Conservation (phyloP, 2,329 filamentous ascomycete species). For the Teratosphaeria destructans region DNA sequence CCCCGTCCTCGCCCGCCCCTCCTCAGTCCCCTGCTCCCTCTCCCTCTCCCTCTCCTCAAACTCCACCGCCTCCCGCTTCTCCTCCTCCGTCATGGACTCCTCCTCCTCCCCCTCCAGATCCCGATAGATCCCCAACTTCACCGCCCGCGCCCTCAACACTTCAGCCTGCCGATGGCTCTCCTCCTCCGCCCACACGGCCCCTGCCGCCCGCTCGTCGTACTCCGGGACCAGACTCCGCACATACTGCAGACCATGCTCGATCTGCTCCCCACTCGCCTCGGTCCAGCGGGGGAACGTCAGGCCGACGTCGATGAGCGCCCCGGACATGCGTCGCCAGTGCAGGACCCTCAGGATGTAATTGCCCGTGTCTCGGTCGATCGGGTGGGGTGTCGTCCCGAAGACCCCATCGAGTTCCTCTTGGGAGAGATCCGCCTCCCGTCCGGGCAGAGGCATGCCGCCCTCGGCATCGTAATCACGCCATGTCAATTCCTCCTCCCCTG, state of each 20-base stretch:
- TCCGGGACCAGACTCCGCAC: slow-evolving; percentile 20
- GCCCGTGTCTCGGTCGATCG: slow-evolving; percentile 21
- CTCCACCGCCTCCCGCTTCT: background rate
- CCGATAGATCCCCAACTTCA: slow-evolving; percentile 27
- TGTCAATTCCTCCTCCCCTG: slow-evolving; percentile 15
- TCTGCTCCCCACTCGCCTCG: slow-evolving; percentile 17
- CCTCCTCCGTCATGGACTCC: slow-evolving; percentile 2
- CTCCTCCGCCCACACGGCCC: slow-evolving; percentile 24
- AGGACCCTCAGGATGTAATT: slow-evolving; percentile 28
- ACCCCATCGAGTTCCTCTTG: slow-evolving; percentile 20
- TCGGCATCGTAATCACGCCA: slow-evolving; percentile 29
- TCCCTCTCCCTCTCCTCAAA: slow-evolving; percentile 10
- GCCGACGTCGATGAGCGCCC: slow-evolving; percentile 27
- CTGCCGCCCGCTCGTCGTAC: slow-evolving; percentile 26
- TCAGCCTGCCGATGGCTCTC: slow-evolving; percentile 21
- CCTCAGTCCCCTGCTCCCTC: slow-evolving; percentile 15
- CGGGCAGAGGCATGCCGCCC: slow-evolving; percentile 25
- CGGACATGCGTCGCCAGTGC: slow-evolving; percentile 27
- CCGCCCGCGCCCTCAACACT: slow-evolving; percentile 20
- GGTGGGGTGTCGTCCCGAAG: slow-evolving; percentile 16
- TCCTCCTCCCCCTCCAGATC: background rate
- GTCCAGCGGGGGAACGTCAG: slow-evolving; percentile 20
- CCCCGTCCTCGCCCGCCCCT: slow-evolving; percentile 18
- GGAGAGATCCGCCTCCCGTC: slow-evolving; percentile 16
- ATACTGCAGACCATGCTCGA: slow-evolving; percentile 24